These are phyloP conservation scores for Paraglomus brasilianum DNA, from an alignment of 192 early-diverging fungal species.

Conservation along the genomic window DNA sequence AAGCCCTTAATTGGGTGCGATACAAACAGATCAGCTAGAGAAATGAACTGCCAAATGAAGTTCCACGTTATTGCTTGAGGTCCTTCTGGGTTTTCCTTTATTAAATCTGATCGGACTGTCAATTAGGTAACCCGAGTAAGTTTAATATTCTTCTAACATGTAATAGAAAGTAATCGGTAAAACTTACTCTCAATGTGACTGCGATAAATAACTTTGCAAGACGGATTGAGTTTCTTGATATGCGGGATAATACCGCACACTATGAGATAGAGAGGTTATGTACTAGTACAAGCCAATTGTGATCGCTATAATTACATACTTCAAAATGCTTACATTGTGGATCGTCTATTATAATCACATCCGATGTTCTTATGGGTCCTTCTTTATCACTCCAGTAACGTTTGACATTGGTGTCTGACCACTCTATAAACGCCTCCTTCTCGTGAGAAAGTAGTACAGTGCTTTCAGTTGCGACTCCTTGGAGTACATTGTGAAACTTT, in stretches of 20 bases:
- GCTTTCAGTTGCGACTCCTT: constrained; percentile 65
- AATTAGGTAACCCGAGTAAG: no score
- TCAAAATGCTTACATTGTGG: constrained; percentile 56
- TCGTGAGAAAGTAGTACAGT: constrained; percentile 59
- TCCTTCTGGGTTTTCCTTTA: constrained; percentile 49
- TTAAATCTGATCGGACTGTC: constrained; percentile 65
- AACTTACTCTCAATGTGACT: constrained; percentile 72
- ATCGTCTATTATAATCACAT: constrained; percentile 88
- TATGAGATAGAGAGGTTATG: constrained; percentile 10
- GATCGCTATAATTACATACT: background rate
- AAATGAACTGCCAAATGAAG: constrained; percentile 74
- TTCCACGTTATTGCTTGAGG: constrained; percentile 76
- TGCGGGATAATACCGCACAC: constrained; percentile 77
- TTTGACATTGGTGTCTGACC: constrained; percentile 69
- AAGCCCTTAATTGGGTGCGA: constrained; percentile 77
- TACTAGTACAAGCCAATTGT: no score
- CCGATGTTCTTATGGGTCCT: constrained; percentile 63
- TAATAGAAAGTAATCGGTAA: background rate
- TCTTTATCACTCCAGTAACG: constrained; percentile 70
- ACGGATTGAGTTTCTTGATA: constrained; percentile 69
- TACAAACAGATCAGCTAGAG: constrained; percentile 73
- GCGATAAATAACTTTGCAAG: constrained; percentile 72
- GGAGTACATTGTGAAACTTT: constrained; percentile 86
- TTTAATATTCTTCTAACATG: no score
- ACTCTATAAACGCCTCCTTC: constrained; percentile 59